Evolutionary conservation across 2,329 filamentous ascomycete genomes (phyloP).

Genomic region (Calonectria multiphialidica): DNA sequence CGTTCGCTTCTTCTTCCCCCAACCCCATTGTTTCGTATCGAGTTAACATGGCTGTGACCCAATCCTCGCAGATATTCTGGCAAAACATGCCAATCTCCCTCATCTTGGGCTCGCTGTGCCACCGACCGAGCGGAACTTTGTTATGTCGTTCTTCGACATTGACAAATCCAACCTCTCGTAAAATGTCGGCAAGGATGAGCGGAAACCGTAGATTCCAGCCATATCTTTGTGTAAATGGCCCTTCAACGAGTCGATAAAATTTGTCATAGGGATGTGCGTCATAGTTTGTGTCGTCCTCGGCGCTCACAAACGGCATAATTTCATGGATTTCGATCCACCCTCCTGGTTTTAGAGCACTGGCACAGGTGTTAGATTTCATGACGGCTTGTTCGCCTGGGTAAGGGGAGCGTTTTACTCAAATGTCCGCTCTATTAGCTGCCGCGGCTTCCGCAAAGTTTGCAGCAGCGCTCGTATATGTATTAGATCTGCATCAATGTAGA

Average conservation of each 20-base stretch:
- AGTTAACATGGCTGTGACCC: constrained; percentile 48
- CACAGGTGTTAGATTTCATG: constrained; percentile 21
- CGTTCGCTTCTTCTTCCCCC: constrained; percentile 48
- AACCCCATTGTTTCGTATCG: constrained; percentile 50
- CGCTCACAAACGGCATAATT: constrained; percentile 46
- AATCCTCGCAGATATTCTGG: constrained; percentile 51
- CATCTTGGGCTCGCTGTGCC: constrained; percentile 49
- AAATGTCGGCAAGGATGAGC: constrained; percentile 41
- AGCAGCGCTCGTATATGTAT: constrained; percentile 66
- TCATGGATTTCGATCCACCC: constrained; percentile 57
- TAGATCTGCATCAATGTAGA: constrained; percentile 59
- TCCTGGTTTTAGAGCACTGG: constrained; percentile 51
- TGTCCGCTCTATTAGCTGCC: constrained; percentile 59
- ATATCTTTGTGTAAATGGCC: constrained; percentile 47
- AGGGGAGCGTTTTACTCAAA: constrained; percentile 51
- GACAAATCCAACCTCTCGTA: constrained; percentile 50
- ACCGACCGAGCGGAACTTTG: constrained; percentile 52
- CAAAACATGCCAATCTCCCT: constrained; percentile 54
- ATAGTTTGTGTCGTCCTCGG: constrained; percentile 46
- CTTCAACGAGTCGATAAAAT: constrained; percentile 49
- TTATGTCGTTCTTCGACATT: constrained; percentile 46
- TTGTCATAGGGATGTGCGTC: constrained; percentile 47
- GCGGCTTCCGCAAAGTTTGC: constrained; percentile 64
- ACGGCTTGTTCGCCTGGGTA: neutral
- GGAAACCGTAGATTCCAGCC: constrained; percentile 51